A percentile compares a stretch with the other conserved stretches of the same genome.
Evolutionary conservation across 495 filamentous ascomycete species (phyloP).

Genomic region (Platismatia glauca): DNA sequence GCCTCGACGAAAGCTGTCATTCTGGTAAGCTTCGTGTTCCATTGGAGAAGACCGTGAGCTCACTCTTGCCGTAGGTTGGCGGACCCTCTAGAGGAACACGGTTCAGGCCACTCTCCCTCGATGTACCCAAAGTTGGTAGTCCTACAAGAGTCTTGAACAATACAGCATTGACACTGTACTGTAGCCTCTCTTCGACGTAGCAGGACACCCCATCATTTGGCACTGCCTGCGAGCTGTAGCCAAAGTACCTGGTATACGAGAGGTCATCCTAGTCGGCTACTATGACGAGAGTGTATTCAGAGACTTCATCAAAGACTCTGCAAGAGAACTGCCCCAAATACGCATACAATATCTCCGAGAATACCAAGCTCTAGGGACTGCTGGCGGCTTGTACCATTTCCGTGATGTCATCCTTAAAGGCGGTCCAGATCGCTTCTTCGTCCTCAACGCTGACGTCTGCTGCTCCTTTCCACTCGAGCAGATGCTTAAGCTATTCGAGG

Average conservation of each 20-base stretch:
- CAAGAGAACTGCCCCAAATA: conserved; percentile 77
- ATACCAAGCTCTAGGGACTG: conserved; percentile 93
- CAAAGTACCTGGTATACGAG: conserved; percentile 85
- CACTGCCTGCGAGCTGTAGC: conserved; percentile 90
- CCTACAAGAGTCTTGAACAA: conserved; percentile 8
- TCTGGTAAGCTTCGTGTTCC: conserved; percentile 40
- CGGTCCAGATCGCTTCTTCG: conserved; percentile 87
- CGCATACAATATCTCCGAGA: conserved; percentile 93
- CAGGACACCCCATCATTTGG: conserved; percentile 95
- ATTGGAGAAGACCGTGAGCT: conserved; percentile 5
- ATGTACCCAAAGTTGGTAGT: conserved; percentile 79
- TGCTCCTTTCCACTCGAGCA: conserved; percentile 95
- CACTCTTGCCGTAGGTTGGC: conserved; percentile 57
- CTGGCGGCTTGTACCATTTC: conserved; percentile 97
- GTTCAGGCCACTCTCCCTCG: conserved; percentile 91
- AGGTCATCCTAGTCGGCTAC: conserved; percentile 97
- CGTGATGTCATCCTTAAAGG: conserved; percentile 98
- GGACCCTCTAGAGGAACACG: conserved; percentile 91
- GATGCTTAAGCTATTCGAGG: conserved; percentile 88
- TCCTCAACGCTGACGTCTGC: conserved; percentile 98
- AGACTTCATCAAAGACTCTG: conserved; percentile 90
- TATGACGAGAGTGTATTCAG: conserved; percentile 96
- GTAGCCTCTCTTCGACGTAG: conserved; percentile 96
- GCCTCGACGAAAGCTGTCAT: conserved; percentile 64
- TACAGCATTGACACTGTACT: conserved; percentile 18